These are phyloP conservation scores for Bonia amplexicaulis DNA, from an alignment of 176 grass and related monocot species.

Conservation along the genomic window DNA sequence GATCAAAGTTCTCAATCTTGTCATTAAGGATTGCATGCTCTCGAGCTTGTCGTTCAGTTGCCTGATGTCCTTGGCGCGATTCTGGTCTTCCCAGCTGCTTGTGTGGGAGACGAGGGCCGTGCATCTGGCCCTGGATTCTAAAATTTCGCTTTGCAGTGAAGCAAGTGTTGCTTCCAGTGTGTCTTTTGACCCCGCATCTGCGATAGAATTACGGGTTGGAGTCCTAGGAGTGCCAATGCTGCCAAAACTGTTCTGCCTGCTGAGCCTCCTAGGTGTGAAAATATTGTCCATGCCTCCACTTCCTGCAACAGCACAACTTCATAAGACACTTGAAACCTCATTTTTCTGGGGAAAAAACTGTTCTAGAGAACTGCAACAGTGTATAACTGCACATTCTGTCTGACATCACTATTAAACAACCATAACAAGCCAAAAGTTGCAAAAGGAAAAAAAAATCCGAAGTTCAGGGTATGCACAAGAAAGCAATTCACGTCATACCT, in stretches of 20 bases:
- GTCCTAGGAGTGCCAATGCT: slow-evolving; percentile 64
- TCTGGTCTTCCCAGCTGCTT: slow-evolving; percentile 35
- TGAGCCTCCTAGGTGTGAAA: slow-evolving; percentile 61
- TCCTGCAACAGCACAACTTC: slow-evolving; percentile 50
- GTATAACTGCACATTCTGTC: background rate
- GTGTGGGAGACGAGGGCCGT: slow-evolving; percentile 38
- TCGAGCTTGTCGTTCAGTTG: slow-evolving; percentile 66
- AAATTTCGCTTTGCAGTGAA: slow-evolving; percentile 62
- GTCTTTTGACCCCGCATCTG: slow-evolving; percentile 35
- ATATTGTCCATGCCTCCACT: slow-evolving; percentile 71
- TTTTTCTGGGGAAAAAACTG: background rate
- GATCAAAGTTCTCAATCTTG: slow-evolving; percentile 59
- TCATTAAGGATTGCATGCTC: slow-evolving; percentile 77
- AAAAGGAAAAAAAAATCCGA: background rate
- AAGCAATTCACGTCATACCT: slow-evolving; percentile 47
- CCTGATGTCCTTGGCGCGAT: slow-evolving; percentile 36
- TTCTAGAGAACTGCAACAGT: background rate
- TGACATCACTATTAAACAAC: background rate
- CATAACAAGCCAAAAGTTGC: background rate
- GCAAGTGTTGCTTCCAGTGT: slow-evolving; percentile 63
- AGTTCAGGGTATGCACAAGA: background rate
- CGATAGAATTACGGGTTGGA: slow-evolving; percentile 34
- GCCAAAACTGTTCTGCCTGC: slow-evolving; percentile 85
- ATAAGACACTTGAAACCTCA: background rate
- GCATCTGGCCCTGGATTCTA: slow-evolving; percentile 72